phyloP scores from a whole-genome alignment of 2,329 filamentous ascomycete species.

The Phoma sp. region DNA sequence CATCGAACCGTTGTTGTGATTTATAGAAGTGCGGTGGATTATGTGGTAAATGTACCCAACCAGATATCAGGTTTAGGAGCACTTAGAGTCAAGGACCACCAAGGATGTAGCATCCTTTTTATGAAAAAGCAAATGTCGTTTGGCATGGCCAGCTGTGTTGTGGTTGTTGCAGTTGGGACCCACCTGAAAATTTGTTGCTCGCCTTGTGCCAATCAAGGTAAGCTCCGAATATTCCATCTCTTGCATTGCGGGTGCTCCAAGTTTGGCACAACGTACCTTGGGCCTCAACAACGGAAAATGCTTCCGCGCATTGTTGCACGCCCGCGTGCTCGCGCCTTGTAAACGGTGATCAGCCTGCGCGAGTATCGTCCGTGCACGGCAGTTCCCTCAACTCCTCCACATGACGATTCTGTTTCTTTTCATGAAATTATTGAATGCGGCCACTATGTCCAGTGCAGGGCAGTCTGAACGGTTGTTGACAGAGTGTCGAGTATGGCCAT shows the following conservation, averaged over 20 bases:
- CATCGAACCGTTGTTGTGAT: conserved; percentile 24
- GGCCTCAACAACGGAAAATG: background rate
- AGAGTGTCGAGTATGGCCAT: too few relatives aligned
- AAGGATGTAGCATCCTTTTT: background rate
- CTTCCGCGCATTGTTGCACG: background rate
- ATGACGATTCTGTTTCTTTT: background rate
- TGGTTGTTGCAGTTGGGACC: background rate
- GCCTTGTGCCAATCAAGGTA: conserved; percentile 3
- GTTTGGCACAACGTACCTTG: too few relatives aligned
- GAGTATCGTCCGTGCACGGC: background rate
- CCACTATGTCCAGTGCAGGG: too few relatives aligned
- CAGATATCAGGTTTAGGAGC: background rate
- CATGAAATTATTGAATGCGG: background rate
- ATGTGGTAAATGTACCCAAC: background rate
- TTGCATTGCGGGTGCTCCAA: background rate
- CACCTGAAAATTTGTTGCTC: background rate
- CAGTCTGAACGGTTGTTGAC: too few relatives aligned
- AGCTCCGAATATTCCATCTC: background rate
- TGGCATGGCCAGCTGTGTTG: background rate
- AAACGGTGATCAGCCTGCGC: conserved; percentile 6
- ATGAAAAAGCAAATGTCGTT: background rate
- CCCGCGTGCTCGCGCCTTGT: conserved; percentile 4
- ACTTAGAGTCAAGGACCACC: background rate
- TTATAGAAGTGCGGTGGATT: background rate
- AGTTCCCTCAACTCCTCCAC: background rate